Base-by-base conservation (phyloP, 1,284 basidiomycete species). In the Mycosarcoma mackinlayi region DNA sequence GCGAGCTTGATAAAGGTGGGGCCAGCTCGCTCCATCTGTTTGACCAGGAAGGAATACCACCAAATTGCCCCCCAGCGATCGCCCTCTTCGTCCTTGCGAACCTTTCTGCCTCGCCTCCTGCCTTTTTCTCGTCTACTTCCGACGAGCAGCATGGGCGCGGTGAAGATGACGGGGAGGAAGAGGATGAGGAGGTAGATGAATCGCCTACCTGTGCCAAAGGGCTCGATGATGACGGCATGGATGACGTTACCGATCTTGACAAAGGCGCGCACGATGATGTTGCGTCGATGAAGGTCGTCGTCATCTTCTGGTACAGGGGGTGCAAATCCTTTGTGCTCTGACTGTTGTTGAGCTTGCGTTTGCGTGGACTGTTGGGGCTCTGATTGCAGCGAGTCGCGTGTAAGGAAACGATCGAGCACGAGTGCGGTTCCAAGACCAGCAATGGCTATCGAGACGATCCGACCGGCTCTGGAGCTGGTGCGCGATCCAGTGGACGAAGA, bases 1-100 rank as follows among this genome's bases (percentile, higher is more conserved):
- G 93, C 92, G 48, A 98, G 88, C 92, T 99, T 99, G 84, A 93
- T 93, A 82, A 98, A 98, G 0, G 94, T 96, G 4, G 96, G 96
- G 1, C 96, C 96, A 6, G 95, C 95, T 10, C 89, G 86, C 83
- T 95, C 90, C 94, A 98, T 98, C 82, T 91, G 91, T 53, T 85
- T 85, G 14, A 95, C 93, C 8, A 99, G 86, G 62, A 94, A 88
- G 18, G 87, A 87, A 83, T 97, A 98, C 96, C 96, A 99, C 94
- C 92, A 96, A 23, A 78, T 51, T 5, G 80, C 78, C 14, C 80
- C 80, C 71, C 76, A 78, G 16, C 80, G 61, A 23, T 77, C 69
- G 18, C 78, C 77, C 14, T 76, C 63, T 34, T 68, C 57, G 27
- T 62, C 50, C 34, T 63, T 74, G 42, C 57, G 31, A 11, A 69